Base-by-base conservation (phyloP, 2,329 filamentous ascomycete genomes). In the Coccinonectria pachysandricola region DNA sequence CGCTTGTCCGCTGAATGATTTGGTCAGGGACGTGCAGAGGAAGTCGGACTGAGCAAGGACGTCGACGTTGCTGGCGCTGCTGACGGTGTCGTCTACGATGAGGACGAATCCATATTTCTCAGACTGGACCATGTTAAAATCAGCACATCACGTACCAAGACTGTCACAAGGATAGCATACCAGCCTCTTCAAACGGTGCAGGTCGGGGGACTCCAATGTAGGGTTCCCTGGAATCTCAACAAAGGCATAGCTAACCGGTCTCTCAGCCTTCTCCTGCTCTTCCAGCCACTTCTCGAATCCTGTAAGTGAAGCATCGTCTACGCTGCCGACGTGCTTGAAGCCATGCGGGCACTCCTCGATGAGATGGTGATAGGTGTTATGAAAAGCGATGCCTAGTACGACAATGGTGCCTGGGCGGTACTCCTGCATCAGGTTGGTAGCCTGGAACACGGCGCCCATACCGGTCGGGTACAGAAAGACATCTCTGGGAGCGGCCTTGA, bases 1-100 rank as follows among this genome's bases (percentile, higher is more conserved):
- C 12, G 67, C 59, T 32, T 62, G 62, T 10, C 72, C 72, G 33
- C 54, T 69, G 41, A 77, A 75, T 2, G 60, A 59, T 46, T 75
- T 75, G n/a, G 68, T 74, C 10, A 74, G 52, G 13, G 60, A 66
- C 0, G 64, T 64, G 10, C 68, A 37, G 15, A 75, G 34, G 1
- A 71, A 44, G 36, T 75, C 68, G 2, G 62, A 59, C 0, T 56
- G 49, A 5, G 48, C 37, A 4, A 71, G 44, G 17, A 75, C 45
- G 40, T 75, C 64, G 31, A 69, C 43, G 40, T 67, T 69, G 39
- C 48, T 57, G 28, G 64, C 63, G 15, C 55, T 56, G n/a, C 53
- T 54, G 23, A 65, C 34, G 0, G 65, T 69, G 23, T 69, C 65
- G 37, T 69, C 65, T 2, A 63, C 42, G 10, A 64, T 47, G 23